These are phyloP conservation scores for Aspergillus conjunctus DNA, from an alignment of 495 filamentous ascomycete genomes.

Conservation along the genomic window DNA sequence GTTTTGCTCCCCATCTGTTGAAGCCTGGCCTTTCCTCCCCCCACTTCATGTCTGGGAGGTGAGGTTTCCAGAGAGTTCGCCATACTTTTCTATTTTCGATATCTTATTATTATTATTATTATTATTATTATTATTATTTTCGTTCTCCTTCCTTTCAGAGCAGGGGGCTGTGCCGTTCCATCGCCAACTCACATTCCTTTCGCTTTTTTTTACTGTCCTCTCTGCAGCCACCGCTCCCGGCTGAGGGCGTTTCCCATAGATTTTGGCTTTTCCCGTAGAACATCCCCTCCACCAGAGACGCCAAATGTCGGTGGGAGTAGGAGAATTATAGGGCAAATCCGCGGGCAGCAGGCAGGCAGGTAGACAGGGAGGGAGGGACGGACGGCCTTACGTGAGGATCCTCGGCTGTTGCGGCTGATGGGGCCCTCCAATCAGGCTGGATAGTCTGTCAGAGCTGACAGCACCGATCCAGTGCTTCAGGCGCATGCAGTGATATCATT, in stretches of 20 bases:
- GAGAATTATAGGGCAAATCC: background rate
- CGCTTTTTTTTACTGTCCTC: background rate
- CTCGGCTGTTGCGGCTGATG: constrained; percentile 12
- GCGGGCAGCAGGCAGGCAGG: too few species aligned
- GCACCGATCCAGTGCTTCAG: background rate
- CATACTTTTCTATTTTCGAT: background rate
- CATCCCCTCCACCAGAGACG: background rate
- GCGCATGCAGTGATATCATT: background rate
- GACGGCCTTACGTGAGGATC: constrained; percentile 7
- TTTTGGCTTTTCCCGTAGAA: background rate
- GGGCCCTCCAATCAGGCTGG: background rate
- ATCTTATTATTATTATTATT: too few species aligned
- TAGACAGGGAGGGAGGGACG: background rate
- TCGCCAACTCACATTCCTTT: background rate
- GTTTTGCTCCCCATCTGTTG: background rate
- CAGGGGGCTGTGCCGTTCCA: background rate
- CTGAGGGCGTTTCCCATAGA: background rate
- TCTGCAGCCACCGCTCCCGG: background rate
- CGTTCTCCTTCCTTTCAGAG: background rate
- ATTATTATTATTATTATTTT: too few species aligned
- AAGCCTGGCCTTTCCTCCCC: too few species aligned
- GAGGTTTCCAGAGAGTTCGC: background rate
- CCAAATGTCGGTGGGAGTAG: background rate
- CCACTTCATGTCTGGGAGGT: too few species aligned
- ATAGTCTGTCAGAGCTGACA: background rate